Evolutionary conservation across 2,329 filamentous ascomycete genomes (phyloP), one percentile per base, ranked within the genome.

Genomic region (Fusarium stilboides): DNA sequence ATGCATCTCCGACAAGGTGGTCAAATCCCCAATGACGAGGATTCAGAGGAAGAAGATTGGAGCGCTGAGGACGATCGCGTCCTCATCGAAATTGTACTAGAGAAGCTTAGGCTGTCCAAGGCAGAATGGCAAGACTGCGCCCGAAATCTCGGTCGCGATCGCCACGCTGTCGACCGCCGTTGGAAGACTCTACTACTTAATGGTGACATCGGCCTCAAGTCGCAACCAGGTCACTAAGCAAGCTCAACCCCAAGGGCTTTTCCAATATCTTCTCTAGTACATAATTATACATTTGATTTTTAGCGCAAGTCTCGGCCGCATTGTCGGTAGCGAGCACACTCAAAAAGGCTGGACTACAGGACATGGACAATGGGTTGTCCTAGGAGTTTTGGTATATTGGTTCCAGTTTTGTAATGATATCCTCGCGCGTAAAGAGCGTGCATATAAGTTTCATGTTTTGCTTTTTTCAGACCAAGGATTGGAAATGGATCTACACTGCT

Each of bases 41-140:
- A 79, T 28, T 84, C 84, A 52, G 79, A 77, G 3, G 84, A 85
- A 62, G 80, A 82, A 59, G 78, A 80, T 39, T 91, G 89, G 89
- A 89, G 84, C 62, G 81, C 82, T 3, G 89, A 91, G 67, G 88
- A 91, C 65, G 89, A 91, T 76, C 83, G 88, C 59, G 82, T 90
- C 59, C 81, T 92, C 3, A 87, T 91, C n/a, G 88, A 91, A 78
- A 83, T 91, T 19, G 88, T 92, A 39, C 81, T 91, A 8, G 88
- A 90, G 75, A 91, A 91, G 80, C 82, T 91, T 57, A 87, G 86
- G 78, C 82, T 92, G 22, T 86, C 85, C 70, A 90, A 88, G 78
- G 83, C 84, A 51, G 88, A 91, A 60, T 91, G 89, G 89, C 87
- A 90, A 62, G 89, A 91, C 75, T 91, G 89, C 76, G 89, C 89